Evolutionary conservation across 1,139 yeast genomes (phyloP).

Genomic region (Scheffersomyces titani): DNA sequence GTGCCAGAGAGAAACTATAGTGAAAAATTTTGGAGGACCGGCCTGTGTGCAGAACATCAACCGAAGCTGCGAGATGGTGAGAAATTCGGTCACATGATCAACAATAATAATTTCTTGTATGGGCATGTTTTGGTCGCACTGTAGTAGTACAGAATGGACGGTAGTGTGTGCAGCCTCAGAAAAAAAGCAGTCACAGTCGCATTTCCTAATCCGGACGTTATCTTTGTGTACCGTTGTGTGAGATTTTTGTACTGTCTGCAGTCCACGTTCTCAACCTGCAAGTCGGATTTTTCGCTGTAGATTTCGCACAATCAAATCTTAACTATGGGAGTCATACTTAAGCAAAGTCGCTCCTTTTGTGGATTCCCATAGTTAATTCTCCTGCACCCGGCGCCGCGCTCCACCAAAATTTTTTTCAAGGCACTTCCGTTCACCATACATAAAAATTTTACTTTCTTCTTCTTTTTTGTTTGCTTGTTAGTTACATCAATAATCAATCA

Average conservation of each 20-base stretch:
- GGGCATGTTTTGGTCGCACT: too few species aligned
- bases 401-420: slow-evolving; percentile 7
- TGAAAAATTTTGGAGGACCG: neutral
- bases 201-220: neutral
- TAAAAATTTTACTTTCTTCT: slow-evolving; percentile 3
- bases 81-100: neutral
- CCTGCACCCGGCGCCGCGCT: slow-evolving; percentile 3
- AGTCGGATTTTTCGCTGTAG: neutral
- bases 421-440: slow-evolving; percentile 1
- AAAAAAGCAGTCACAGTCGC: slow-evolving; percentile 18
- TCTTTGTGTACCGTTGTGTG: neutral
- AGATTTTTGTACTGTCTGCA: neutral
- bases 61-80: neutral
- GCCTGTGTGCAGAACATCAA: neutral
- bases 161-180: neutral
- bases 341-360: neutral
- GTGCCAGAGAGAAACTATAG: slow-evolving; percentile 3
- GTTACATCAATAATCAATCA: slow-evolving; percentile 18
- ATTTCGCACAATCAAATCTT: neutral
- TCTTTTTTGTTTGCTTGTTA: slow-evolving; percentile 5
- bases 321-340: neutral
- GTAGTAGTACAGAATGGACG: neutral
- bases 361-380: neutral
- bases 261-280: neutral
- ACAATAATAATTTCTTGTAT: too few species aligned